Percentiles rank a stretch among this genome's conserved stretches.
phyloP scores from a whole-genome alignment of 371 early-diverging fungal genomes.

The Lichtheimia corymbifera region DNA sequence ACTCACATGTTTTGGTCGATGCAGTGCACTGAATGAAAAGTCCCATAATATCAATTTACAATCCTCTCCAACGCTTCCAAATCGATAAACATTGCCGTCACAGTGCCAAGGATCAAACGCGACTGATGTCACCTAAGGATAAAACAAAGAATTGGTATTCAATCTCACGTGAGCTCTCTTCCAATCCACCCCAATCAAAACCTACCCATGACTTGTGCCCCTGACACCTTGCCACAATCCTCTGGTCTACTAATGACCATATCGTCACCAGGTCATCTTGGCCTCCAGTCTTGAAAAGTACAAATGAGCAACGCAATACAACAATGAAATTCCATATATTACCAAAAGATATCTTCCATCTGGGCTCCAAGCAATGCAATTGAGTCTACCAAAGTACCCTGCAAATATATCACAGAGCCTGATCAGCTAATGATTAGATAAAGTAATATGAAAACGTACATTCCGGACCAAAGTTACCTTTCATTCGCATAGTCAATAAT shows the following conservation, averaged over 20 bases:
- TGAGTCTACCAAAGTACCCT: constrained; percentile 84
- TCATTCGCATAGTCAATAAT: constrained; percentile 78
- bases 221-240: constrained; percentile 85
- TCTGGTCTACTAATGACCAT: constrained; percentile 79
- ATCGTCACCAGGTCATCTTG: constrained; percentile 96
- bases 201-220: constrained; percentile 92
- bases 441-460: not conserved
- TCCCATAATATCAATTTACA: constrained; percentile 90
- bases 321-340: constrained; percentile 14
- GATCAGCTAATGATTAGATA: not conserved
- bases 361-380: constrained; percentile 92
- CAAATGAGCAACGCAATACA: not conserved
- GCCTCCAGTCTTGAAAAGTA: constrained; percentile 67
- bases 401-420: constrained; percentile 72
- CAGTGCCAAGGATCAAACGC: constrained; percentile 92
- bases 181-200: too few species aligned
- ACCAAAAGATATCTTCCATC: constrained; percentile 92
- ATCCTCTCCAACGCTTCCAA: constrained; percentile 93
- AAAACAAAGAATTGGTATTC: not conserved
- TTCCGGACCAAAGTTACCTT: constrained; percentile 25
- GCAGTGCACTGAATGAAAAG: constrained; percentile 81
- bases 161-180: not conserved
- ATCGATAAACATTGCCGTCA: constrained; percentile 81
- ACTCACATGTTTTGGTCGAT: constrained; percentile 71
- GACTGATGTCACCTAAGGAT: constrained; percentile 66